Base-by-base conservation (phyloP, 192 early-diverging fungal genomes). In the Mortierella claussenii region DNA sequence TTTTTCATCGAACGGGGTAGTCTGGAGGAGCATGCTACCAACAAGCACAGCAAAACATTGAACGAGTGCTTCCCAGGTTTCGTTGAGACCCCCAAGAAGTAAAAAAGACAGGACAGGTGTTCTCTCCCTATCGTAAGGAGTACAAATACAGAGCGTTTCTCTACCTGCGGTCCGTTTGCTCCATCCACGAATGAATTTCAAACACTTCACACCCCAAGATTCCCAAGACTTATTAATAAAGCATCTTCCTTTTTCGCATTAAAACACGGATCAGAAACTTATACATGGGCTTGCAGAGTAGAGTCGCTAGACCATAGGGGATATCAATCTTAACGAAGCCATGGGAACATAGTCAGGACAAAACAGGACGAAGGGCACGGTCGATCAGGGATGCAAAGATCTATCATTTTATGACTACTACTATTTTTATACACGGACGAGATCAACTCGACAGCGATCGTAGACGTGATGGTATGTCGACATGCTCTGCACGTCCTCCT, bases 11-110 rank as follows among this genome's bases (percentile, higher is more conserved):
- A n/a, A 32, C 13, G 20, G 20, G 20, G 4, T 74, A 86, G 84
- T 54, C 83, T 91, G 28, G 74, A 76, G 37, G 87, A 92, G 65
- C 94, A 96, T 71, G 82, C 91, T 53, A 88, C 80, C 20, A 90
- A 91, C 83, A 91, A 91, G 80, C 90, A 93, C 58, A 75, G 81
- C 68, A 95, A 94, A 80, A 81, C 85, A 10, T 57, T 95, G 40
- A 74, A 84, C 56, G 89, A 92, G 3, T 96, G 93, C 68, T 95
- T 96, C 81, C 92, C 91, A n/a, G 86, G 80, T 31, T 81, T 83
- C 45, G 76, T 79, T 12, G 81, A 82, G 71, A 68, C 63, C 8
- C 58, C 73, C 63, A 76, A 76, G 73, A 76, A 76, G 65, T 76
- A 76, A 65, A 55, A 7, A 6, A 18, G 4, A 2, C 15, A n/a